These are phyloP conservation scores for Porcisia hertigi DNA, from an alignment of 208 protist genomes.

Conservation along the genomic window DNA sequence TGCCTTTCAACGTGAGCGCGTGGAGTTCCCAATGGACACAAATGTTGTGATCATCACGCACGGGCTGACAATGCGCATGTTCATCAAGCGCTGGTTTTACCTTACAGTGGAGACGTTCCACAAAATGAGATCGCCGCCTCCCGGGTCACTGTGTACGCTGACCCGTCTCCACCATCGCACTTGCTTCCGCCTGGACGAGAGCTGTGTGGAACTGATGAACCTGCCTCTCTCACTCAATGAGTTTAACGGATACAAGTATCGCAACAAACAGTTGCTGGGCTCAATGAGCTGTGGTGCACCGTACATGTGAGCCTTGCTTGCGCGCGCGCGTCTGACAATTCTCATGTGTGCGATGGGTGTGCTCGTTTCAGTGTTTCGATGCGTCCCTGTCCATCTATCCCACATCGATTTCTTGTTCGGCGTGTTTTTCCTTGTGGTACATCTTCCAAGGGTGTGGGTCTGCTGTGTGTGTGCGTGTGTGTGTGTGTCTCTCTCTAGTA, in stretches of 20 bases:
- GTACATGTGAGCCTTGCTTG: constrained; percentile 62
- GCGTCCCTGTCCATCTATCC: neutral
- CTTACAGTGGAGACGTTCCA: constrained; percentile 92
- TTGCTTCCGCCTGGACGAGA: constrained; percentile 74
- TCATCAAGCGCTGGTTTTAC: constrained; percentile 92
- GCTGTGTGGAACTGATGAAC: constrained; percentile 67
- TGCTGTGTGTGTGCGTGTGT: neutral
- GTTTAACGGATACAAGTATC: constrained; percentile 88
- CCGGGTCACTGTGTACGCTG: constrained; percentile 67
- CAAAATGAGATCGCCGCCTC: constrained; percentile 75
- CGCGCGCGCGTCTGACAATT: neutral
- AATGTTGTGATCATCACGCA: constrained; percentile 92
- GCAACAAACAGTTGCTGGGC: constrained; percentile 87
- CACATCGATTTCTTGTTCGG: neutral
- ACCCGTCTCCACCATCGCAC: constrained; percentile 80
- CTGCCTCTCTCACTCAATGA: constrained; percentile 84
- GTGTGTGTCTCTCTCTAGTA: neutral
- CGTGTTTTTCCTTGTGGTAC: neutral
- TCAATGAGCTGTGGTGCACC: constrained; percentile 89
- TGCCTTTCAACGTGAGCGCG: constrained; percentile 79
- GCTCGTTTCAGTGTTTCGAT: neutral
- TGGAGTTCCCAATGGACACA: constrained; percentile 81
- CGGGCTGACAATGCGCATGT: constrained; percentile 86
- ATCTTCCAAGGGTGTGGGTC: neutral
- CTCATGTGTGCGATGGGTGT: neutral